Percentiles rank a stretch among this genome's conserved stretches.
Evolutionary conservation across 352 stramenopile genomes (phyloP).

Genomic region (Plasmopara viticola): DNA sequence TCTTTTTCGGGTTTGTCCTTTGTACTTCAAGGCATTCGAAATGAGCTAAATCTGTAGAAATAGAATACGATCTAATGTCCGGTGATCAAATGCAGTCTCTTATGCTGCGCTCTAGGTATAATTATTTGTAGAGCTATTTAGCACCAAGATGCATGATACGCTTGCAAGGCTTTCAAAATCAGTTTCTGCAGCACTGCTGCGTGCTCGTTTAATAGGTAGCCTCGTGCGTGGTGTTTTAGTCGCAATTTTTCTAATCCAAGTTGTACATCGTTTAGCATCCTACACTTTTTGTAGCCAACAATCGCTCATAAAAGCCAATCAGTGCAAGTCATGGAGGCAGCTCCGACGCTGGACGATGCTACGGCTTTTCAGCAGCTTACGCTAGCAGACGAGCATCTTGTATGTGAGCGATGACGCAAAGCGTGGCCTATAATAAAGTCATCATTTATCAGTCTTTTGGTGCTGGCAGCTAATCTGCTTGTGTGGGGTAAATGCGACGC

Average conservation of each 20-base stretch:
- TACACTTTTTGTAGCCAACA: background rate
- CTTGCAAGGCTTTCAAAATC: too few species aligned
- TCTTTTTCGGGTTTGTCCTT: too few species aligned
- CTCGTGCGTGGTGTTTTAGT: background rate
- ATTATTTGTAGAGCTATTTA: too few species aligned
- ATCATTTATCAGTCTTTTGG: background rate
- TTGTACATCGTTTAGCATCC: background rate
- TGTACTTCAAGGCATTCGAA: too few species aligned
- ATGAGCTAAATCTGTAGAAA: too few species aligned
- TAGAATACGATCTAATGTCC: too few species aligned
- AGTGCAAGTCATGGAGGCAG: constrained; percentile 17
- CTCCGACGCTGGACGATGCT: constrained; percentile 16
- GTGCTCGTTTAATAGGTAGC: too few species aligned
- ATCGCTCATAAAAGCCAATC: constrained; percentile 5
- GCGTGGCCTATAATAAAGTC: too few species aligned
- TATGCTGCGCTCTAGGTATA: too few species aligned
- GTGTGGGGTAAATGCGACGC: constrained; percentile 23
- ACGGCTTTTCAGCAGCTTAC: constrained; percentile 22
- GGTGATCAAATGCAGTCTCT: too few species aligned
- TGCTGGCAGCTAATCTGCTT: constrained; percentile 41
- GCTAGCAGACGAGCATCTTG: constrained; percentile 38
- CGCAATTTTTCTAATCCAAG: background rate
- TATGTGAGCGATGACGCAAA: constrained; percentile 10
- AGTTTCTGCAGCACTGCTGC: too few species aligned
- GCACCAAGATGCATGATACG: too few species aligned